phyloP scores from a whole-genome alignment of 2,329 filamentous ascomycete species.

The Cladorrhinum sp. region DNA sequence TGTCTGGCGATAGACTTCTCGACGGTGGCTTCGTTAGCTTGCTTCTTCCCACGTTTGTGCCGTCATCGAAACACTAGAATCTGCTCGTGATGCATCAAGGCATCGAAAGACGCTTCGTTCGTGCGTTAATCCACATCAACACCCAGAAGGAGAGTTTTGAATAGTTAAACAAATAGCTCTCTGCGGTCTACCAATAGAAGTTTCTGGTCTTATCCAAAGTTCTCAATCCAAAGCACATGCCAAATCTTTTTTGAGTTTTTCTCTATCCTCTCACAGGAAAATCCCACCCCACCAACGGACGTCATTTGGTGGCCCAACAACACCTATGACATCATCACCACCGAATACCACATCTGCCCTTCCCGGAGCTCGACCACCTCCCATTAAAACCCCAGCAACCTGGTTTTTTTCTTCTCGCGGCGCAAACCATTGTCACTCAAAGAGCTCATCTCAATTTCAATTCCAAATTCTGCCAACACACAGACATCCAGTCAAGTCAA shows the following conservation, averaged over 20 bases:
- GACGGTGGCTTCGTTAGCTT: not conserved
- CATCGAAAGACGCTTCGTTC: not conserved
- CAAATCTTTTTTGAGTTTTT: not conserved
- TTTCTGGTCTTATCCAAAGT: not conserved
- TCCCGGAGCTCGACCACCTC: not conserved
- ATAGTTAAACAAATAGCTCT: not conserved
- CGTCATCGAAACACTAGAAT: not conserved
- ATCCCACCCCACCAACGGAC: slow-evolving; percentile 10
- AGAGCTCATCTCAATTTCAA: not conserved
- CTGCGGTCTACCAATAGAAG: not conserved
- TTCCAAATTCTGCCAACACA: slow-evolving; percentile 3
- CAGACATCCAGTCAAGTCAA: slow-evolving; percentile 2
- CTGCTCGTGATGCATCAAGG: not conserved
- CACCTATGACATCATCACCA: slow-evolving; percentile 27
- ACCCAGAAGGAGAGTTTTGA: not conserved
- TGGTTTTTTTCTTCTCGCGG: not conserved
- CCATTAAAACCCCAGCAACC: not conserved
- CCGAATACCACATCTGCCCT: not conserved
- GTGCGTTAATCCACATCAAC: not conserved
- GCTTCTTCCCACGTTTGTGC: not conserved
- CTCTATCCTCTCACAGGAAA: not conserved
- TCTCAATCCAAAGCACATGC: not conserved
- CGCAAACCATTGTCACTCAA: not conserved
- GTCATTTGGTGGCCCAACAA: slow-evolving; percentile 14
- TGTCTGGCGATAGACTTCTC: not conserved